Conservation (phyloP, 2,329 filamentous ascomycete species). For the Emmonsiellopsis sp. region DNA sequence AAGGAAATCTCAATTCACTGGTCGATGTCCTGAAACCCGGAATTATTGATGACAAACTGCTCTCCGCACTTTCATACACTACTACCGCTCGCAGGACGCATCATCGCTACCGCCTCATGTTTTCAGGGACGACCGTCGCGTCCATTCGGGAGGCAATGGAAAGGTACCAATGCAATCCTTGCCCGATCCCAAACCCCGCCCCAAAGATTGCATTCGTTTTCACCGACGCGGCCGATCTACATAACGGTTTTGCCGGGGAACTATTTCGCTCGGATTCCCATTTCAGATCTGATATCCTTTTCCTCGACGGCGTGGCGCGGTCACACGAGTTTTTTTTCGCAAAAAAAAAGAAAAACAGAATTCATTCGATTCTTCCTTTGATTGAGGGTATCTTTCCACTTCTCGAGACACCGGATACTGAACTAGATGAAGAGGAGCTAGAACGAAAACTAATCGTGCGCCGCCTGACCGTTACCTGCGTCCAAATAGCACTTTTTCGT, state of each 20-base stretch:
- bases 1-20: conserved; percentile 45
- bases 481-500: conserved; percentile 33
- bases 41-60: conserved; percentile 35
- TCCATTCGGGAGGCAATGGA: conserved; percentile 9
- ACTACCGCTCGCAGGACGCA: conserved; percentile 55
- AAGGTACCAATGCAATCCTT: neutral
- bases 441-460: conserved; percentile 17
- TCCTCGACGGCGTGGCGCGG: conserved; percentile 22
- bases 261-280: conserved; percentile 20
- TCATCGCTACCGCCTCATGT: conserved; percentile 28
- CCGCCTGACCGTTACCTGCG: conserved; percentile 31
- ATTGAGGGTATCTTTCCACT: conserved; percentile 15
- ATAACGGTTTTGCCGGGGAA: conserved; percentile 19
- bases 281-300: conserved; percentile 24
- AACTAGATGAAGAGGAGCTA: conserved; percentile 7
- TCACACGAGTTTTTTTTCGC: conserved; percentile 15
- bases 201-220: conserved; percentile 28
- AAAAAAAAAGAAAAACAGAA: no score
- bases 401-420: no score
- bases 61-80: conserved; percentile 51
- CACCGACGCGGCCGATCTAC: conserved; percentile 26
- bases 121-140: conserved; percentile 16
- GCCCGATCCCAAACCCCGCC: conserved; percentile 10
- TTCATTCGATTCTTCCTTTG: conserved; percentile 18
- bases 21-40: conserved; percentile 38